Percentiles rank a stretch among this genome's conserved stretches.
These are phyloP conservation scores for Penstemon barbatus DNA, from an alignment of 257 asterid genomes.

Conservation along the genomic window DNA sequence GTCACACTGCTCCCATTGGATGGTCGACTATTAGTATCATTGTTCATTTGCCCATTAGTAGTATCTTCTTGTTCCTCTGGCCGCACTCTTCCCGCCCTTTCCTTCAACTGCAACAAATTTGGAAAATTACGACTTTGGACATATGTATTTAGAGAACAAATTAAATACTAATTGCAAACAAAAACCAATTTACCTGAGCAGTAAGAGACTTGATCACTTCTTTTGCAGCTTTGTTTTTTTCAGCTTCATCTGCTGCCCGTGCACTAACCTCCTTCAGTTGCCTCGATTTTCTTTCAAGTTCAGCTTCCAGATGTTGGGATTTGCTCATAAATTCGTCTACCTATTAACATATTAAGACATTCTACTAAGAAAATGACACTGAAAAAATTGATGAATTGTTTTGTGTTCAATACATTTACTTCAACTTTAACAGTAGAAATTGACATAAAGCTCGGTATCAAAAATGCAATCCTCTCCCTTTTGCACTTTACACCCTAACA, in stretches of 20 bases:
- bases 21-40: conserved; percentile 32
- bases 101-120: conserved; percentile 58
- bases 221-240: conserved; percentile 69
- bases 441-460: no score
- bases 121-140: neutral
- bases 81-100: conserved; percentile 46
- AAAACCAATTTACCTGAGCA: conserved; percentile 56
- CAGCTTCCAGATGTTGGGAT: conserved; percentile 66
- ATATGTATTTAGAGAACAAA: no score
- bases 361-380: neutral
- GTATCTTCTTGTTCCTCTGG: conserved; percentile 42
- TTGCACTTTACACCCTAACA: no score
- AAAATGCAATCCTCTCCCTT: no score
- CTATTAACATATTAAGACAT: conserved; percentile 37
- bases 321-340: conserved; percentile 71
- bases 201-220: conserved; percentile 72
- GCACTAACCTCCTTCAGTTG: conserved; percentile 60
- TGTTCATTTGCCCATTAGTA: conserved; percentile 30
- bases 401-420: no score
- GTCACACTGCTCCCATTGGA: conserved; percentile 45
- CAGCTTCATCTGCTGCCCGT: conserved; percentile 66
- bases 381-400: no score
- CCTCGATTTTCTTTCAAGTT: conserved; percentile 59
- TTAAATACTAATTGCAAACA: neutral
- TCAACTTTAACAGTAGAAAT: no score